Evolutionary conservation across 768 basidiomycete genomes (phyloP).

Genomic region (Amyloporia xantha): DNA sequence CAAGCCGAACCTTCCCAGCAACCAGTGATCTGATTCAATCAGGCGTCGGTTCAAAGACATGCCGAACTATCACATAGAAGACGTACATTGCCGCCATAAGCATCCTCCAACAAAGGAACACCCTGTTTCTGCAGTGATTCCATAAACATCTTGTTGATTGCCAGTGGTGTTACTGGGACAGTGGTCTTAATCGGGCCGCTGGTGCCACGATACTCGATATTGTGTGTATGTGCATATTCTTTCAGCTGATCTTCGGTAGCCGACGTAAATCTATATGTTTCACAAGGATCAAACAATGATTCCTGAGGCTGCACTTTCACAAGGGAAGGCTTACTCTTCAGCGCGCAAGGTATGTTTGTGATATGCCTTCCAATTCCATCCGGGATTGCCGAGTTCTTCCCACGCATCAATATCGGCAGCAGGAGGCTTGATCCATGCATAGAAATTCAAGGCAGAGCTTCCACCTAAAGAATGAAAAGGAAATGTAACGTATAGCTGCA

Average conservation of each 20-base stretch:
- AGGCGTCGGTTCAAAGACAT: not conserved
- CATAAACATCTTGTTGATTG: not conserved
- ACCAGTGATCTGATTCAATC: conserved; percentile 2
- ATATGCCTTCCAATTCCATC: conserved; percentile 44
- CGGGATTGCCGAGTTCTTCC: conserved; percentile 46
- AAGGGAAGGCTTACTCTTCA: not conserved
- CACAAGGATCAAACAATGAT: not conserved
- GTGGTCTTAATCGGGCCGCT: conserved; percentile 1
- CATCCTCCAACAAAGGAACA: not conserved
- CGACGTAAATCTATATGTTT: not conserved
- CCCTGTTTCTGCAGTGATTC: conserved; percentile 2
- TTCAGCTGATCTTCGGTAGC: not conserved
- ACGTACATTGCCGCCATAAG: conserved; percentile 5
- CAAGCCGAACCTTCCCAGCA: conserved; percentile 5
- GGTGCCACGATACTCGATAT: conserved; percentile 1
- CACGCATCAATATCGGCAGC: conserved; percentile 27
- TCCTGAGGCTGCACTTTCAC: not conserved
- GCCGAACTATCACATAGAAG: not conserved
- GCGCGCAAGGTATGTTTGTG: not conserved
- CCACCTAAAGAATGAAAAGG: conserved; percentile 19
- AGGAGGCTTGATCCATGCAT: conserved; percentile 24
- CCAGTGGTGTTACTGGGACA: not conserved
- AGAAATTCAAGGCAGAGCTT: conserved; percentile 39
- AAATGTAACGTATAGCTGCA: not conserved
- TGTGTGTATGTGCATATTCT: conserved; percentile 1